phyloP scores from a whole-genome alignment of 768 basidiomycete genomes.

The Gyrodon lividus region DNA sequence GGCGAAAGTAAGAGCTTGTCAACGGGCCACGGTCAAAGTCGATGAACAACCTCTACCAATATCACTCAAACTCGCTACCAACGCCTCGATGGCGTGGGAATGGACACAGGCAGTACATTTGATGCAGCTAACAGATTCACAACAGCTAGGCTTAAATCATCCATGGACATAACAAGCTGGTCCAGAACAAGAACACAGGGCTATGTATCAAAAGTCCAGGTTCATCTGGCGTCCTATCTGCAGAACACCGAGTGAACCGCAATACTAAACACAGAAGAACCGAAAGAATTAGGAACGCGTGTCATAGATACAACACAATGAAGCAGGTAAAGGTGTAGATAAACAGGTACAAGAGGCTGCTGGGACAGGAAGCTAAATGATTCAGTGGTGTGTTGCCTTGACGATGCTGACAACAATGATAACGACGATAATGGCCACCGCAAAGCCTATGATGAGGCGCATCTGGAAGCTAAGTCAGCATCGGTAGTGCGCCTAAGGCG shows the following conservation, averaged over 20 bases:
- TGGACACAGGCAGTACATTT: neutral
- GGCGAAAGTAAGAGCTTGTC: neutral
- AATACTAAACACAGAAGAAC: slow-evolving; percentile 21
- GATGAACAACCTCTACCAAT: slow-evolving; percentile 11
- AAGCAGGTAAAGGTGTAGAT: slow-evolving; percentile 4
- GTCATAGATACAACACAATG: slow-evolving; percentile 47
- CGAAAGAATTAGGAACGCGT: slow-evolving; percentile 29
- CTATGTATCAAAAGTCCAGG: slow-evolving; percentile 27
- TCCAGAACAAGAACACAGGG: slow-evolving; percentile 9
- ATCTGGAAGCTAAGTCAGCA: slow-evolving; percentile 51
- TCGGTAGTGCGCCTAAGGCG: neutral
- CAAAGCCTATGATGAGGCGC: slow-evolving; percentile 94
- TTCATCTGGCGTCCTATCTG: slow-evolving; percentile 13
- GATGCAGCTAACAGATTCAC: neutral
- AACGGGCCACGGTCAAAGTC: slow-evolving; percentile 4
- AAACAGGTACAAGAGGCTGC: neutral
- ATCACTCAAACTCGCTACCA: slow-evolving; percentile 1
- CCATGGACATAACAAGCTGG: slow-evolving; percentile 26
- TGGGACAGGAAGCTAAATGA: slow-evolving; percentile 1
- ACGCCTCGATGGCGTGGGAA: slow-evolving; percentile 22
- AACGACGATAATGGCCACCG: slow-evolving; percentile 85
- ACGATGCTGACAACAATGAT: slow-evolving; percentile 97
- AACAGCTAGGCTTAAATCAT: slow-evolving; percentile 5
- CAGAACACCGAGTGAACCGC: slow-evolving; percentile 7
- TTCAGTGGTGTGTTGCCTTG: slow-evolving; percentile 67